Percentiles rank a stretch among this genome's conserved stretches.
These are phyloP conservation scores for Kalanchoe fedtschenkoi DNA, from an alignment of 164 flowering plant species.

Conservation along the genomic window DNA sequence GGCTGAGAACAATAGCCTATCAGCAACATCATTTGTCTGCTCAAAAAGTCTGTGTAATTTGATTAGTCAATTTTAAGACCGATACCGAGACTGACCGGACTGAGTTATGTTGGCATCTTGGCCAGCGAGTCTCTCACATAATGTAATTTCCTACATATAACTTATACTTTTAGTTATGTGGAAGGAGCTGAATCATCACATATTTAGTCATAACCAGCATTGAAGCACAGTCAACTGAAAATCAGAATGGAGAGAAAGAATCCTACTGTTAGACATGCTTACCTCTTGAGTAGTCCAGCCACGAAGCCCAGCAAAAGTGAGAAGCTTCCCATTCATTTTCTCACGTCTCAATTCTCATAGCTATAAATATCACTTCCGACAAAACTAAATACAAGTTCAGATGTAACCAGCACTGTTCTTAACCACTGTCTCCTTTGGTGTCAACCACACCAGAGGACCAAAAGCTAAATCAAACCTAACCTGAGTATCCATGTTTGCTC, in stretches of 20 bases:
- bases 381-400: constrained; percentile 10
- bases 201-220: too few relatives aligned
- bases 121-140: constrained; percentile 97
- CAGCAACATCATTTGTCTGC: constrained; percentile 99
- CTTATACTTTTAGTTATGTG: background rate
- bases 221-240: background rate
- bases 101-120: constrained; percentile 98
- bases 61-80: constrained; percentile 74
- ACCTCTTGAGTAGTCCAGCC: constrained; percentile 99
- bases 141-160: constrained; percentile 65
- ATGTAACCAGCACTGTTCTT: background rate
- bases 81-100: constrained; percentile 94
- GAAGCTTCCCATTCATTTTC: constrained; percentile 62
- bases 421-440: background rate
- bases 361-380: constrained; percentile 84
- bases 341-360: constrained; percentile 83
- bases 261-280: constrained; percentile 11
- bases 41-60: constrained; percentile 73
- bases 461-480: constrained; percentile 20
- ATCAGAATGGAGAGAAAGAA: too few relatives aligned
- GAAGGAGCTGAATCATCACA: too few relatives aligned
- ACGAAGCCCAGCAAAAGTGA: constrained; percentile 95
- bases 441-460: background rate
- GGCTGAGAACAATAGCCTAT: constrained; percentile 96
- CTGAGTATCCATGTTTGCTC: constrained; percentile 99